Conservation (phyloP, 768 basidiomycete genomes). For the Tephrocybe sp. region DNA sequence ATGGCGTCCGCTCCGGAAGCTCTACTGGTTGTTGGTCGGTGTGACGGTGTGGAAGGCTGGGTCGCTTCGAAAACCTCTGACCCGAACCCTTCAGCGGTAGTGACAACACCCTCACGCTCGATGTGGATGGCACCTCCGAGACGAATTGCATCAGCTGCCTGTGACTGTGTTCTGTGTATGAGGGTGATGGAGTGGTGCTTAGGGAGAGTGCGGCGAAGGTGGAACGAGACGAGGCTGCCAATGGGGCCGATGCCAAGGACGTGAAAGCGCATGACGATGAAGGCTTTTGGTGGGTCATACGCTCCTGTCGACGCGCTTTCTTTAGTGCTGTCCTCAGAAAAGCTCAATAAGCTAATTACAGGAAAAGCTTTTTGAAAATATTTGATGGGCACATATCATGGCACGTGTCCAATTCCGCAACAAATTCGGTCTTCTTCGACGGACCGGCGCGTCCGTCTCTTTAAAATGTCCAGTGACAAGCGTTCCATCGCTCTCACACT, state of each 20-base stretch:
- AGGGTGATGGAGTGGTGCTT: slow-evolving; percentile 56
- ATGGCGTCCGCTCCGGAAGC: slow-evolving; percentile 38
- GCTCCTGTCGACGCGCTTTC: background rate
- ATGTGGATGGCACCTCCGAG: slow-evolving; percentile 40
- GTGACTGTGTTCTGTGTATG: slow-evolving; percentile 55
- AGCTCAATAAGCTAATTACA: background rate
- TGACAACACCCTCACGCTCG: slow-evolving; percentile 46
- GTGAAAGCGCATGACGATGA: slow-evolving; percentile 63
- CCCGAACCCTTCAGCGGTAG: slow-evolving; percentile 41
- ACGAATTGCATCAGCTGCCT: slow-evolving; percentile 32
- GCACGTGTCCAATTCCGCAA: background rate
- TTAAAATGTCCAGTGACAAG: background rate
- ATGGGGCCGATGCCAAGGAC: slow-evolving; percentile 80
- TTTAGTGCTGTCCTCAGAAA: background rate
- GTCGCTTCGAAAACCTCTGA: slow-evolving; percentile 44
- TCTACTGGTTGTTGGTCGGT: slow-evolving; percentile 6
- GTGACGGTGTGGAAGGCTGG: background rate
- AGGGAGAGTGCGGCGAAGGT: slow-evolving; percentile 65
- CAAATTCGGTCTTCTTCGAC: background rate
- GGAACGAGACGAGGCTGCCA: slow-evolving; percentile 77
- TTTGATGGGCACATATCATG: background rate
- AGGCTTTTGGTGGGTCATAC: background rate
- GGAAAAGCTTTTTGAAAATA: background rate
- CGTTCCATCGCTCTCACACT: slow-evolving; percentile 8
- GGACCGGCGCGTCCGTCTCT: background rate